Evolutionary conservation across 1,139 yeast species (phyloP), one percentile per base, ranked within the genome.

Genomic region (Protomyces macrosporus): DNA sequence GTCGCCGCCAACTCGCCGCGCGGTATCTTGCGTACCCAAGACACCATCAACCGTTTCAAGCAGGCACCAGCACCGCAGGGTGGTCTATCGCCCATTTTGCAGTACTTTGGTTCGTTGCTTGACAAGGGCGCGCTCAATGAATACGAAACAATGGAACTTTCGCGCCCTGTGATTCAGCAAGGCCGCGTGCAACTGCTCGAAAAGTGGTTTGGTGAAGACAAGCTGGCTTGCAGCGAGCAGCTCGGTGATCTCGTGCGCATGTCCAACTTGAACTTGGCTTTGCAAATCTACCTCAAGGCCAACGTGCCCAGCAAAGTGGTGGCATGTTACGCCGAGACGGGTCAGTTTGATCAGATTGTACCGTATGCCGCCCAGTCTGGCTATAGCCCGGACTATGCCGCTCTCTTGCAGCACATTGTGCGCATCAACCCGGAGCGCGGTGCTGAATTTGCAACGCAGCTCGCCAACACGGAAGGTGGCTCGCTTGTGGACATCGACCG

Each of bases 391-490:
- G 96, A 95, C 76, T 95, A 85, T 76, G 84, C 95, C 60, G 88
- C 89, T 68, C 82, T 95, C 77, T 84, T 95, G 71, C 97, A 95
- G 75, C 89, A 90, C 76, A 84, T 95, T 73, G 86, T 93, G 59
- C 85, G 97, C 75, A 85, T 88, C 55, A 90, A 88, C 73, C 97
- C 98, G n/a, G 99, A 95, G 72, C 90, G 90, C 76, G 98, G 97
- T 36, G 89, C 97, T 64, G 98, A 93, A 76, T 93, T 95, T 78
- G 98, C 98, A 12, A 86, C 91, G 53, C 88, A 90, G 69, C 81
- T 95, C 67, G 83, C 90, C 69, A 81, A 84, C 70, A 79, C 83
- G 60, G 84, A 83, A 58, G 79, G 85, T 52, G 79, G 83, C 58
- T 78, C 81, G n/a, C 82, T 84, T 69, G 78, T 91, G 69, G 90